phyloP scores from a whole-genome alignment of 305 asterid genomes.

The Caryopteris hybrid region DNA sequence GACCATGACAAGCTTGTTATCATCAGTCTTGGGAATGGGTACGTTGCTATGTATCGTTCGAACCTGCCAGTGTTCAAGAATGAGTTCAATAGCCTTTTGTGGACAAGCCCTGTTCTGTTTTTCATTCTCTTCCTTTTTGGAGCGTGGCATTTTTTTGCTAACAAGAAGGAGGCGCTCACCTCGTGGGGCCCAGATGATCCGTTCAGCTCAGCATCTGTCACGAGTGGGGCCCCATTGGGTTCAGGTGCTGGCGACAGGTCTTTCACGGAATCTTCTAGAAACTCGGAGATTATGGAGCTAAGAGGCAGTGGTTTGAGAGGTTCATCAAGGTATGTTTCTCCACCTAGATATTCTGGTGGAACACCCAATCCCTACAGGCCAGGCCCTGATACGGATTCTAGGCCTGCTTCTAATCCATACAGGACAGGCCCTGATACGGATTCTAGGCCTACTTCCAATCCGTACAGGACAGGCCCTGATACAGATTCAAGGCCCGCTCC shows the following conservation, averaged over 20 bases:
- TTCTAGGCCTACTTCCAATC: conserved; percentile 37
- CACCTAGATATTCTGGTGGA: conserved; percentile 61
- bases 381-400: conserved; percentile 46
- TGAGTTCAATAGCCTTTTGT: conserved; percentile 74
- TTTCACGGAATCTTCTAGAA: conserved; percentile 58
- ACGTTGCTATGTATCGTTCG: conserved; percentile 72
- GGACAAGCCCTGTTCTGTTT: conserved; percentile 85
- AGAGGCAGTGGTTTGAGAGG: conserved; percentile 60
- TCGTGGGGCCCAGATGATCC: conserved; percentile 95
- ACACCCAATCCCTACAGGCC: conserved; percentile 44
- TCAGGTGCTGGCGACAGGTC: conserved; percentile 51
- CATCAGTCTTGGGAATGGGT: conserved; percentile 65
- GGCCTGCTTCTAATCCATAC: conserved; percentile 32
- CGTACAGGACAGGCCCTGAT: conserved; percentile 29
- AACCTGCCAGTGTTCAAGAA: conserved; percentile 70
- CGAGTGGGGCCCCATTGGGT: conserved; percentile 46
- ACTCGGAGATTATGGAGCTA: conserved; percentile 52
- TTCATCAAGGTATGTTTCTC: conserved; percentile 71
- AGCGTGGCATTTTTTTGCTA: conserved; percentile 86
- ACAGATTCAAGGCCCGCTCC: conserved; percentile 42
- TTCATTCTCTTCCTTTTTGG: conserved; percentile 80
- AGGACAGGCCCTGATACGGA: conserved; percentile 36
- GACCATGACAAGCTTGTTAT: conserved; percentile 76
- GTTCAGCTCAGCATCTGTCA: conserved; percentile 40
- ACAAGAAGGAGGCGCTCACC: conserved; percentile 87